phyloP scores from a whole-genome alignment of 352 stramenopile genomes.

The Pythium coloratum region DNA sequence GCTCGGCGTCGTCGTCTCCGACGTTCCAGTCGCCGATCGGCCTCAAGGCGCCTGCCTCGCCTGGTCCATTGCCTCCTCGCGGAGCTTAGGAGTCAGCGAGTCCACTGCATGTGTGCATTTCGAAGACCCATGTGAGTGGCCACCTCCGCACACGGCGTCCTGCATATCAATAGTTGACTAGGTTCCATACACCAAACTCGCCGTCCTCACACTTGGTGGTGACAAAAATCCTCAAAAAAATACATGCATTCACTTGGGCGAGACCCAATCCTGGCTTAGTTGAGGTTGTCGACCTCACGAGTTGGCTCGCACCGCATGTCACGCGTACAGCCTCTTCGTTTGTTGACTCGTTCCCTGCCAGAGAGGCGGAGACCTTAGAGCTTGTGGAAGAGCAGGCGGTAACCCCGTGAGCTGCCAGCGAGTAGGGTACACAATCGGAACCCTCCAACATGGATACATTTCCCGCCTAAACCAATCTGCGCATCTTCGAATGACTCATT shows the following conservation, averaged over 20 bases:
- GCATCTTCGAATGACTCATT: too few relatives aligned
- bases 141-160: background rate
- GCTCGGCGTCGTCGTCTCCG: slow-evolving; percentile 28
- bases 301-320: too few relatives aligned
- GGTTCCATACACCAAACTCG: slow-evolving; percentile 12
- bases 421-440: too few relatives aligned
- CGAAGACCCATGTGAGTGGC: background rate
- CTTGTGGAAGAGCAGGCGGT: too few relatives aligned
- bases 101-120: background rate
- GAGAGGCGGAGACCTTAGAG: too few relatives aligned
- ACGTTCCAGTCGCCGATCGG: slow-evolving; percentile 17
- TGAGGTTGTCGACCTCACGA: too few relatives aligned
- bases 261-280: background rate
- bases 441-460: too few relatives aligned
- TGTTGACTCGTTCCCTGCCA: too few relatives aligned
- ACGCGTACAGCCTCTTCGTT: too few relatives aligned
- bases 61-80: background rate
- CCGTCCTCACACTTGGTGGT: slow-evolving; percentile 20
- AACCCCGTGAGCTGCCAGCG: too few relatives aligned
- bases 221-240: slow-evolving; percentile 15
- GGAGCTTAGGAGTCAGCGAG: background rate
- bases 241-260: slow-evolving; percentile 12
- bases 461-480: too few relatives aligned
- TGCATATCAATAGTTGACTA: slow-evolving; percentile 1
- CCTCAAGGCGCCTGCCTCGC: background rate